Evolutionary conservation across 2,329 filamentous ascomycete species (phyloP), one percentile per base, ranked within the genome.

Genomic region (Fusarium agapanthi): DNA sequence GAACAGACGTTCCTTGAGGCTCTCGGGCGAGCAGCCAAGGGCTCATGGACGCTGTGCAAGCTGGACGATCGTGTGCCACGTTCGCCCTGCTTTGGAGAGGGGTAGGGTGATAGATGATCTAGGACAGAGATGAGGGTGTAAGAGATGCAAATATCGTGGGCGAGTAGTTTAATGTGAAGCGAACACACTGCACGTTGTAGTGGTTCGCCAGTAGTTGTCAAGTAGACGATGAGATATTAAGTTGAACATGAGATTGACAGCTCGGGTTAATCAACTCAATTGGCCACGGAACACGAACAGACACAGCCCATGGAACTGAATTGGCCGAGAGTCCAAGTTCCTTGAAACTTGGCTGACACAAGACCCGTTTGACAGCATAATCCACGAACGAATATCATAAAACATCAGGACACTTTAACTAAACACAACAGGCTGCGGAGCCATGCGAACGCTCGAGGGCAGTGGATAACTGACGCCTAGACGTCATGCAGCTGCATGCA

Each of bases 121-220:
- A 45, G 55, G 60, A 53, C 58, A 37, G 37, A 47, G 62, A 56
- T 65, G 71, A 75, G 68, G 73, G 72, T 73, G 75, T 66, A 63
- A 69, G 59, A 68, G 51, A 47, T 72, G 45, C 67, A 61, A 68
- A 65, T 63, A 58, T 70, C 34, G 56, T 67, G 57, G 61, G 58
- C 75, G 75, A 77, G 68, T 77, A 43, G 66, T 61, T 76, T 62
- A 50, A 57, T 54, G 75, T 74, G 74, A 77, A 77, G 75, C 75
- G 66, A 72, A 61, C 61, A 61, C 54, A 65, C 47, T 61, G 55
- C 44, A 65, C 48, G 53, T 60, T 44, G 35, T 28, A 48, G 41
- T 64, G 59, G 72, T 75, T 69, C 68, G 56, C 44, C 59, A 68
- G 54, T 37, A 37, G 38, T 50, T 41, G 37, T 53, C 28, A 20